Evolutionary conservation across 257 asterid species (phyloP), one percentile per base, ranked within the genome.

Genomic region (Solanum acaule): DNA sequence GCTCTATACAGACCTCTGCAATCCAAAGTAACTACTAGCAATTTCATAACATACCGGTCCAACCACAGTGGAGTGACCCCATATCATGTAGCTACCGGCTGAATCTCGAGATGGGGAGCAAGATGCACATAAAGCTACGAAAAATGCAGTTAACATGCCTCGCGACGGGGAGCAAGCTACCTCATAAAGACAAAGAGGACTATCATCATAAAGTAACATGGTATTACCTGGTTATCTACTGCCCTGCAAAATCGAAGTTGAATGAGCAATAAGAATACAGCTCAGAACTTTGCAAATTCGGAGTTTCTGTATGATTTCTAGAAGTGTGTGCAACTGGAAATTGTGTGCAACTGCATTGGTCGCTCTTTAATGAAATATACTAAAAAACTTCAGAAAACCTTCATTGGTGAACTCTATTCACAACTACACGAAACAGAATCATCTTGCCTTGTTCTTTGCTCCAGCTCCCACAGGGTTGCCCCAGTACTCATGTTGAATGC

Each of bases 81-180:
- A 91, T 65, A 91, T 91, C n/a, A 33, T 2, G 85, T 91, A 91
- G 49, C 91, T 89, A 77, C 92, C 87, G 56, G 90, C 92, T 35
- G 92, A 92, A 46, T 89, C 89, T 83, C 93, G 85, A 38, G 94
- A 90, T 11, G 93, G 94, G 20, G 93, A 91, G 93, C 93, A 91
- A 83, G 93, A 90, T 59, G 92, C 93, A 93, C 91, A 78, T 81
- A 92, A 82, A 90, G 81, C 92, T 92, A 85, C 7, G 3, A 68
- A 59, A n/a, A 27, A 71, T 35, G 65, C 87, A 34, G 38, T 34
- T 10, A 18, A 35, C 59, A 75, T 37, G 12, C 63, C 88, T 83
- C 93, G 52, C 35, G 91, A 90, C 15, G 92, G 94, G 20, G 93
- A 91, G 93, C 93, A 91, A 77, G 93, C 89, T 37, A 90, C 93